Base-by-base conservation (phyloP, 495 filamentous ascomycete genomes). In the Cairneyella variabilis region DNA sequence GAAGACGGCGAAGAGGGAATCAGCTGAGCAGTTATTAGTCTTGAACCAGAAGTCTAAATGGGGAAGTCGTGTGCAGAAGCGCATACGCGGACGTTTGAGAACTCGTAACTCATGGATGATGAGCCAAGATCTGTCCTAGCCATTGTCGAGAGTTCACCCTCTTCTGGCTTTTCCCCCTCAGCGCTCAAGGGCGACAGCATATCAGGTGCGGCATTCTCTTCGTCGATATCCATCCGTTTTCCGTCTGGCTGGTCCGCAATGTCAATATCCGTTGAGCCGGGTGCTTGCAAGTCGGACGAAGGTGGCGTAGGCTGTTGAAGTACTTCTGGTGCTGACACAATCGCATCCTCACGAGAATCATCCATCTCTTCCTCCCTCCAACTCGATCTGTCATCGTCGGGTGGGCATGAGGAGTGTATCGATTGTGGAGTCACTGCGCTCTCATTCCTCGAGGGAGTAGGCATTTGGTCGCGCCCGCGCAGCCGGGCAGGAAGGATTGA, bases 1-100 rank as follows among this genome's bases (percentile, higher is more conserved):
- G 89, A 93, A 6, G 89, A 95, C 2, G 89, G 77, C 3, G 78
- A 76, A 20, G 75, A 74, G 2, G 84, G 80, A 40, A 82, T 71
- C 58, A 84, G 70, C 82, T 85, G 47, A 21, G 12, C 8, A 50
- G 20, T 18, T n/a, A n/a, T n/a, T 14, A 11, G 46, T 52, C 26
- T 58, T 38, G 52, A 40, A 12, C 38, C 12, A 20, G 14, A n/a
- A 20, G 11, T n/a, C 10, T 28, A 25, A n/a, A 28, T 43, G 25
- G 40, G 16, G 42, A 16, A 32, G 26, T 17, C 9, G 22, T 30
- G 30, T 63, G 57, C 14, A 3, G 26, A 6, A 41, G 23, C 25
- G 54, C 80, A 34, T 79, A 86, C 83, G 68, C 85, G 69, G 59
- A 83, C 73, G 57, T 82, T 83, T 1, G 83, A 83, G 59, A 81